These are phyloP conservation scores for Phaeotremella fagi DNA, from an alignment of 768 basidiomycete genomes.

Conservation along the genomic window DNA sequence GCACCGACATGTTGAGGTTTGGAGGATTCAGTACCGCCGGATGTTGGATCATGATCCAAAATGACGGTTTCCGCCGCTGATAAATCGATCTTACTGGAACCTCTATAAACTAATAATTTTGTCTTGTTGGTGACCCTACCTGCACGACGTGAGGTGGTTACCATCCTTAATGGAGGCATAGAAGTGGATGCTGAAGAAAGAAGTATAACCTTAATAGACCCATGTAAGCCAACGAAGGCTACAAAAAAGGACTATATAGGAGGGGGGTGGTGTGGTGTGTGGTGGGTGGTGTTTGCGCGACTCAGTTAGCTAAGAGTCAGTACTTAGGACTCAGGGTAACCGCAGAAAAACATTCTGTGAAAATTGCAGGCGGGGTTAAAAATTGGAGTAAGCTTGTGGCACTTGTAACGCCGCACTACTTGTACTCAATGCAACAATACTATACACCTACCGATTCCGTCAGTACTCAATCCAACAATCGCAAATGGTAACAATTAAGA, in stretches of 20 bases:
- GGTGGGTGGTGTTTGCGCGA: no score
- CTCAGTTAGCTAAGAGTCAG: no score
- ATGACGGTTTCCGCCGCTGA: conserved; percentile 34
- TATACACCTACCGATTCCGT: no score
- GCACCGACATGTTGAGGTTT: conserved; percentile 43
- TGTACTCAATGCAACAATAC: no score
- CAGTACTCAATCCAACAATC: no score
- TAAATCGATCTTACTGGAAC: conserved; percentile 34
- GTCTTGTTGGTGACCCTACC: conserved; percentile 45
- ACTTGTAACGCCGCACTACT: not conserved
- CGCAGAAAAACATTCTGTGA: no score
- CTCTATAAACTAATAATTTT: conserved; percentile 34
- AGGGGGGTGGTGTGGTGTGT: no score
- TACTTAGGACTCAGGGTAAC: no score
- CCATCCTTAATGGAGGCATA: conserved; percentile 21
- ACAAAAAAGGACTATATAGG: not conserved
- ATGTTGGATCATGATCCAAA: conserved; percentile 29
- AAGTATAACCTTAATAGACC: not conserved
- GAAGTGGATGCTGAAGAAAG: no score
- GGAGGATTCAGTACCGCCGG: conserved; percentile 19
- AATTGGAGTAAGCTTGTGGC: not conserved
- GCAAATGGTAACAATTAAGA: no score
- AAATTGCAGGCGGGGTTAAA: not conserved
- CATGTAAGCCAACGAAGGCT: conserved; percentile 11
- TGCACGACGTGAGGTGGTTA: conserved; percentile 34